Conservation (phyloP, 2,329 filamentous ascomycete species). For the Cladophialophora bantiana region DNA sequence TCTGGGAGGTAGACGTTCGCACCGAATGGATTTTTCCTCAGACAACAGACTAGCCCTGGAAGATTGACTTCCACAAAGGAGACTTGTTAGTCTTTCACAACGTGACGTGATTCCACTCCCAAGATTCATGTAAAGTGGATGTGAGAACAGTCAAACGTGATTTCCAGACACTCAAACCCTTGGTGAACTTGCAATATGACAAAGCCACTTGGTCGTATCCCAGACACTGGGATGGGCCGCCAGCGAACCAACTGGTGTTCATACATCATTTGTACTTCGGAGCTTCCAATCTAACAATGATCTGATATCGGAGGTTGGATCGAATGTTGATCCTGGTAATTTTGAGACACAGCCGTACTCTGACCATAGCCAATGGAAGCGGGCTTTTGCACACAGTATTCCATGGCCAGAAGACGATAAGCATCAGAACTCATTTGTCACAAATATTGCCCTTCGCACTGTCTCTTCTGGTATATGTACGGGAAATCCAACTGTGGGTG, state of each 20-base stretch:
- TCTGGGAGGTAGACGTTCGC: neutral
- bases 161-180: neutral
- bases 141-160: neutral
- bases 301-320: neutral
- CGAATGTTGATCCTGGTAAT: neutral
- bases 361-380: neutral
- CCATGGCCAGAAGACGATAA: too few species aligned
- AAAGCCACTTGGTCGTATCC: neutral
- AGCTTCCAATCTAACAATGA: neutral
- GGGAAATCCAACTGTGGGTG: neutral
- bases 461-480: neutral
- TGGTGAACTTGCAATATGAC: neutral
- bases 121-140: neutral
- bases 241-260: neutral
- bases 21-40: neutral
- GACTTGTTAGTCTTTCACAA: neutral
- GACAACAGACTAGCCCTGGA: neutral
- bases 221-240: neutral
- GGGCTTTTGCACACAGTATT: neutral
- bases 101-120: neutral
- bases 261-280: neutral
- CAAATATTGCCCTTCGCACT: neutral
- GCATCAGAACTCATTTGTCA: too few species aligned
- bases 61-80: neutral
- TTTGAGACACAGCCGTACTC: neutral